Evolutionary conservation across 208 protist genomes (phyloP).

Genomic region (Willaertia magna): DNA sequence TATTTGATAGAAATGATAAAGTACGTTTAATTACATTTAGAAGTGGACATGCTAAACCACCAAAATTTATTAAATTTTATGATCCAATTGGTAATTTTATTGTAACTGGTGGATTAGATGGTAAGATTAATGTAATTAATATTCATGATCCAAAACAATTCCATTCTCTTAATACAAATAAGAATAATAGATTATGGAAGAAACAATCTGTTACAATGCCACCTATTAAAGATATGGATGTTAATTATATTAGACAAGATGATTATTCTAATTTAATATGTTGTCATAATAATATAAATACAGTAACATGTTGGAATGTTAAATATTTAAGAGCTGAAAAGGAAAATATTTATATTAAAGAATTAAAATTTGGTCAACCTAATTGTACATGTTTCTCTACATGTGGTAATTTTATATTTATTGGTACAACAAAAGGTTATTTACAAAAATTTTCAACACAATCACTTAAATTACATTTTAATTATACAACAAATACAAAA

Average conservation of each 20-base stretch:
- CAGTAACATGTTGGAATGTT: background rate
- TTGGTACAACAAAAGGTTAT: background rate
- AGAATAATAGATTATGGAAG: background rate
- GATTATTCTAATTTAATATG: background rate
- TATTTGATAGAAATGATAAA: background rate
- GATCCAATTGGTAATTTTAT: conserved; percentile 6
- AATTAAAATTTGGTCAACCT: background rate
- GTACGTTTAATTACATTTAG: background rate
- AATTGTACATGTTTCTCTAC: background rate
- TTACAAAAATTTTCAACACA: conserved; percentile 1
- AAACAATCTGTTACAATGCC: background rate
- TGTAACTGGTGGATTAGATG: background rate
- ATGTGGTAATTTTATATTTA: background rate
- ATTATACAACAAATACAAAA: background rate
- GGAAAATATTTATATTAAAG: background rate
- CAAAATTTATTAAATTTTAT: background rate
- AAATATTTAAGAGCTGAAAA: background rate
- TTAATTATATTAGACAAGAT: background rate
- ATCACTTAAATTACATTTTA: background rate
- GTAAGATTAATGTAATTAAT: background rate
- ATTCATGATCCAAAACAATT: background rate
- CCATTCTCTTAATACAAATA: background rate
- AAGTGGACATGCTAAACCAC: background rate
- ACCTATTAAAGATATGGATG: background rate
- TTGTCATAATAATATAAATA: background rate